Conservation (phyloP, 1,284 basidiomycete species). For the Bjerkandera adusta region DNA sequence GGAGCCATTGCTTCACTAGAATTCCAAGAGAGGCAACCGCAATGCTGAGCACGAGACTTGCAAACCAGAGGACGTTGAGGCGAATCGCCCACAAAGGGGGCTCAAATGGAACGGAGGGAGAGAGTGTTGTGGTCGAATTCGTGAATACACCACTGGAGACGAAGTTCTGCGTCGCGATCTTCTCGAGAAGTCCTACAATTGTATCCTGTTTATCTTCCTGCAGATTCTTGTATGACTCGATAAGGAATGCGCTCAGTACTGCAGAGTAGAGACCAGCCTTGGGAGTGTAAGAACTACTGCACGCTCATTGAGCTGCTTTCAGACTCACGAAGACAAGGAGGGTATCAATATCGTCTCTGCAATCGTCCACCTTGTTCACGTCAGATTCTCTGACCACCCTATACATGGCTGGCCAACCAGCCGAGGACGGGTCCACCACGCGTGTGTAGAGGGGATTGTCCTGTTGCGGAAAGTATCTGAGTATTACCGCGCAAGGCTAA, state of each 20-base stretch:
- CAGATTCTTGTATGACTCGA: slow-evolving; percentile 9
- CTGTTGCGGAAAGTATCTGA: too few species aligned
- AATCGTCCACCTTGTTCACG: slow-evolving; percentile 4
- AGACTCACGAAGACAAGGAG: slow-evolving; percentile 13
- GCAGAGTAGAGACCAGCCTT: slow-evolving; percentile 14
- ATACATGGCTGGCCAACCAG: too few species aligned
- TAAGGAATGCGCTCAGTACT: slow-evolving; percentile 9
- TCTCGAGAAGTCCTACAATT: background rate
- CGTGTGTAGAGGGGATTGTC: too few species aligned
- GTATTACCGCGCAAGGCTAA: too few species aligned
- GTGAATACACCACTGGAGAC: slow-evolving; percentile 1
- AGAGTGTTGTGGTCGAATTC: background rate
- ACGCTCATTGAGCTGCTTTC: too few species aligned
- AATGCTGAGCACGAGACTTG: background rate
- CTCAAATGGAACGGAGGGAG: too few species aligned
- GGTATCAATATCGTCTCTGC: slow-evolving; percentile 12
- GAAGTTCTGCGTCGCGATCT: slow-evolving; percentile 5
- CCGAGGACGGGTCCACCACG: too few species aligned
- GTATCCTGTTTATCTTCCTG: background rate
- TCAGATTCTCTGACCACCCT: too few species aligned
- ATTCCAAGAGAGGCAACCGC: background rate
- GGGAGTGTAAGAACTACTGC: too few species aligned
- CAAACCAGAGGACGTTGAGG: background rate
- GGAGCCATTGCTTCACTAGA: too few species aligned
- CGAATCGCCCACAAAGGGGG: background rate